Evolutionary conservation across 352 stramenopile species (phyloP), one percentile per base, ranked within the genome.

Genomic region (Phytophthora tentaculata): DNA sequence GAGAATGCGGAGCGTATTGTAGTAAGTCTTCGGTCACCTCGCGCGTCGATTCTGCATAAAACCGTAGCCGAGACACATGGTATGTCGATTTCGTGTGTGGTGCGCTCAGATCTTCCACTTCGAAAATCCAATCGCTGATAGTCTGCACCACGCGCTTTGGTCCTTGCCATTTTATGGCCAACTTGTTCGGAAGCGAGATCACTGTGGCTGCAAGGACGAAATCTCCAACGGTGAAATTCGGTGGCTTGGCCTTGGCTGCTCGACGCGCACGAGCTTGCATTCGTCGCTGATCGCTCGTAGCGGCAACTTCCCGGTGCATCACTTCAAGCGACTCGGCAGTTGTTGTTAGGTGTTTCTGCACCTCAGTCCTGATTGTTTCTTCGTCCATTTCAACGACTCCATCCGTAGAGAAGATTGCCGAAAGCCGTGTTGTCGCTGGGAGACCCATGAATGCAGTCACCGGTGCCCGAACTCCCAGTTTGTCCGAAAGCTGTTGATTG

Each of bases 131-230:
- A 2, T 50, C 56, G 0, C 10, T 28, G 1, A 56, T 2, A 6
- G 32, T n/a, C 0, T 17, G 10, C 1, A 28, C 4, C 2, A 56
- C 17, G 0, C 35, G 57, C 13, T 64, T 64, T 0, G 32, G 47
- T 5, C 48, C 47, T 5, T 52, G 57, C 47, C 48, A 64, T 12
- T 57, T 52, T 4, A 64, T 57, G 0, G 57, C 20, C 1, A 64
- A 14, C 35, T 57, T 56, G 47, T 64, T 64, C 0, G 47, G 16
- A 0, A 10, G 0, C 2, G 13, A 0, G 4, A 23, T 35, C 1
- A 57, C 47, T 0, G 8, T 24, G 0, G 35, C 47, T 0, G 13
- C 20, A 1, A 64, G 17, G 5, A 64, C 57, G 24, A 64, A 58
- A n/a, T 64, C 57, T 2, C 47, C 37, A 28, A 57, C 29, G 2